Percentiles rank a stretch among this genome's conserved stretches.
phyloP scores from a whole-genome alignment of 2,329 filamentous ascomycete species.

The Fusarium domesticum region DNA sequence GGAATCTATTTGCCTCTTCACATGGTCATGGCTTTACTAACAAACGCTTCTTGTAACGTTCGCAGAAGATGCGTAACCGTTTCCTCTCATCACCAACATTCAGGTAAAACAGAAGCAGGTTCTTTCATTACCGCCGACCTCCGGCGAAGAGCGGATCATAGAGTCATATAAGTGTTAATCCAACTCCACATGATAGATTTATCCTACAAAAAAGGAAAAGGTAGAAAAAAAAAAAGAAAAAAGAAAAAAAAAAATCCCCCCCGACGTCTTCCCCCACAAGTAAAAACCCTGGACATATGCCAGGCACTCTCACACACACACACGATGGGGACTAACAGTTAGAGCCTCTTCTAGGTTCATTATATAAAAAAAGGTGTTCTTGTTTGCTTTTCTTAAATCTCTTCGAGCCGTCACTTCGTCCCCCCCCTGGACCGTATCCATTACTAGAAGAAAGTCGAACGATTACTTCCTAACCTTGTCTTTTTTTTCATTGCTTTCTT shows the following conservation, averaged over 20 bases:
- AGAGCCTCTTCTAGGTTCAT: no score
- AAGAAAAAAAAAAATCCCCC: no score
- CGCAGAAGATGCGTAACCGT: not conserved
- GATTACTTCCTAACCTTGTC: not conserved
- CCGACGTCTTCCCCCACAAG: no score
- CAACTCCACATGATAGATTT: not conserved
- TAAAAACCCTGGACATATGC: not conserved
- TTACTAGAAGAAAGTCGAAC: not conserved
- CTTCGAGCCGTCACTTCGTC: no score
- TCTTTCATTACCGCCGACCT: not conserved
- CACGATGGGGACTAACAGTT: not conserved
- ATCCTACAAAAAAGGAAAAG: not conserved
- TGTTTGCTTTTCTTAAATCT: not conserved
- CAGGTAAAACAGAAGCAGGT: not conserved
- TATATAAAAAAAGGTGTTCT: not conserved
- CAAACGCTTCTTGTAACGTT: not conserved
- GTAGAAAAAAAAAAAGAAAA: no score
- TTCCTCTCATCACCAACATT: not conserved
- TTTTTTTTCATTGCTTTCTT: not conserved
- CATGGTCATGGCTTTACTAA: not conserved
- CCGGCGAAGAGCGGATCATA: not conserved
- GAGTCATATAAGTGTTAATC: not conserved
- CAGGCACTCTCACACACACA: not conserved
- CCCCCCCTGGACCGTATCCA: not conserved
- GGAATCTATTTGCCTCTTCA: not conserved